Percentiles rank a stretch among this genome's conserved stretches.
phyloP scores from a whole-genome alignment of 257 asterid species.

The Mitragyna speciosa region DNA sequence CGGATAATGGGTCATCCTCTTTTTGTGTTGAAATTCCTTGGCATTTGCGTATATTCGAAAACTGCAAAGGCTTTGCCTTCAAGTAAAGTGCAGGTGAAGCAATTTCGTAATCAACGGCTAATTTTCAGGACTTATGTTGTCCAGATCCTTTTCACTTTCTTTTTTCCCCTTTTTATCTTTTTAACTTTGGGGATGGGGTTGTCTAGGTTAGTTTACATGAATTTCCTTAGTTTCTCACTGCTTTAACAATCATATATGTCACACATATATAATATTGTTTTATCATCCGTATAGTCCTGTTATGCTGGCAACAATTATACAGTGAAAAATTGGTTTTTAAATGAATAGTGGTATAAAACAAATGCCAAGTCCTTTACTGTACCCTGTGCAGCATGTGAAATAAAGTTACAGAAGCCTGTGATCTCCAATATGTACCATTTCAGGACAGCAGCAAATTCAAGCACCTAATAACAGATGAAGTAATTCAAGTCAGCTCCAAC shows the following conservation, averaged over 20 bases:
- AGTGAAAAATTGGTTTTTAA: neutral
- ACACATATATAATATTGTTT: neutral
- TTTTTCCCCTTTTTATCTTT: neutral
- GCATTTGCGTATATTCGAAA: neutral
- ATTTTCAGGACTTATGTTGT: neutral
- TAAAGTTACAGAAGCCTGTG: neutral
- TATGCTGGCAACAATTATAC: neutral
- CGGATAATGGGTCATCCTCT: neutral
- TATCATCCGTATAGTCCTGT: neutral
- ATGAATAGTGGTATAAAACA: neutral
- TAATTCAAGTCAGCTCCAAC: neutral
- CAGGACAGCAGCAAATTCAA: neutral
- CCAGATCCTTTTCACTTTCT: neutral
- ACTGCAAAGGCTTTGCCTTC: neutral
- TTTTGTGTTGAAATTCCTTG: neutral
- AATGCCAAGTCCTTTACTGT: neutral
- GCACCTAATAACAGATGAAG: neutral
- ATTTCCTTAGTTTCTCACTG: neutral
- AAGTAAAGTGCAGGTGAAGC: neutral
- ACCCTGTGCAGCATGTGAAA: neutral
- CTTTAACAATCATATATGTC: neutral
- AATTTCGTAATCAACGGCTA: conserved; percentile 10
- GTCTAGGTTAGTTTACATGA: neutral
- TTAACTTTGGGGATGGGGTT: neutral
- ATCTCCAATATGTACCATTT: neutral